phyloP scores from a whole-genome alignment of 2,329 filamentous ascomycete genomes.

The Dactylellina cionopaga region DNA sequence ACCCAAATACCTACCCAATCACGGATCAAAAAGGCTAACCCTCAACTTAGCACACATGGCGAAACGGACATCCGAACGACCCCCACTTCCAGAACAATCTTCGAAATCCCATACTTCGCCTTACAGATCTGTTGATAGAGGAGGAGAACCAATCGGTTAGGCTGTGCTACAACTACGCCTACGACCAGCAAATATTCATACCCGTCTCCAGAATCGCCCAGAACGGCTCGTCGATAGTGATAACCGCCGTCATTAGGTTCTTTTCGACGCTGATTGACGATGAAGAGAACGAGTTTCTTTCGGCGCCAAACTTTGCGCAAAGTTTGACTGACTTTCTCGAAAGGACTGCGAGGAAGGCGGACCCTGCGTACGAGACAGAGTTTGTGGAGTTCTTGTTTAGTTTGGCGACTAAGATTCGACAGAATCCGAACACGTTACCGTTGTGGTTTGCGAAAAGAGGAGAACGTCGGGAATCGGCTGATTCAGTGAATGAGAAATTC shows the following conservation, averaged over 20 bases:
- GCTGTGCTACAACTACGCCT: constrained; percentile 87
- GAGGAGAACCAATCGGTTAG: constrained; percentile 57
- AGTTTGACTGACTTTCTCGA: constrained; percentile 87
- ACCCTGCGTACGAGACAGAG: constrained; percentile 83
- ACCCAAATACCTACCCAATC: background rate
- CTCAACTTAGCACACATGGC: constrained; percentile 55
- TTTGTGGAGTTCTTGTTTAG: constrained; percentile 95
- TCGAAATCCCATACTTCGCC: constrained; percentile 55
- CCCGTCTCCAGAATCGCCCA: constrained; percentile 89
- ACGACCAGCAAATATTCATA: constrained; percentile 86
- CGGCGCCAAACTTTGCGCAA: constrained; percentile 83
- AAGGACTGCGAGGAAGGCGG: constrained; percentile 78
- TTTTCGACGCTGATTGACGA: constrained; percentile 94
- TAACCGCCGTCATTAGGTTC: constrained; percentile 83
- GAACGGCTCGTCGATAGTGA: constrained; percentile 84
- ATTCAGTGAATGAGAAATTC: constrained; percentile 67
- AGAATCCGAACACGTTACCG: constrained; percentile 84
- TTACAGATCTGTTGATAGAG: constrained; percentile 56
- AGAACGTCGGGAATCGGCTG: constrained; percentile 64
- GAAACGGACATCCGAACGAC: constrained; percentile 56
- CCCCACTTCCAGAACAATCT: constrained; percentile 55
- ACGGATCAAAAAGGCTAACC: background rate
- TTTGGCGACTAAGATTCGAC: constrained; percentile 92
- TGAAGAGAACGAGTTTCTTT: constrained; percentile 93
- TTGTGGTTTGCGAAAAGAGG: constrained; percentile 83